Base-by-base conservation (phyloP, 768 basidiomycete species). In the Kwoniella dendrophila region DNA sequence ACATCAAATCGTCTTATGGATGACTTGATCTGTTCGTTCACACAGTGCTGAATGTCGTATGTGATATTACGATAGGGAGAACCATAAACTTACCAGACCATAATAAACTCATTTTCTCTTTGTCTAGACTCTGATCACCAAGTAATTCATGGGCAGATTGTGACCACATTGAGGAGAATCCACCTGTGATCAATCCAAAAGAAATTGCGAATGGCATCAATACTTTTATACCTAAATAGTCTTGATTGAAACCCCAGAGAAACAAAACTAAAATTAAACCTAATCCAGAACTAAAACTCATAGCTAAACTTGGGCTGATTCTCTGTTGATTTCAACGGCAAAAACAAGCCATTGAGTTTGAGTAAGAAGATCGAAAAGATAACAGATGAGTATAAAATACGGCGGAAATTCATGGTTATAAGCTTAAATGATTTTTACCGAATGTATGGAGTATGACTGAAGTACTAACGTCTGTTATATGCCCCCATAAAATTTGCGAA, bases 151-250 rank as follows among this genome's bases (percentile, higher is more conserved):
- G 47, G 2, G 68, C 64, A 27, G 57, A 53, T 41, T 70, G 65
- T 2, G 64, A 70, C 68, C 68, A 70, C 68, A 70, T 70, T 18
- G 62, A 60, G 0, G 68, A 51, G 47, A 66, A 67, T 10, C 68
- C 68, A 24, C 68, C 68, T 1, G 63, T 63, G 3, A 48, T 51
- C 4, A 67, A n/a, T 11, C 64, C 68, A 29, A 70, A 70, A n/a
- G 34, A n/a, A 14, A 70, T 36, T 30, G 68, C 68, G 41, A 70
- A 70, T 0, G 65, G 68, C 1, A 60, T 60, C 12, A 70, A 41
- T 10, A 70, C 41, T 16, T 64, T 38, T 26, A 70, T n/a, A 18
- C 65, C 68, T 1, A 41, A 34, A 8, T 8, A 38, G 18, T 45
- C 44, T 1, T 62, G 62, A 8, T 62, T 64, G 33, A 66, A 57